Conservation (phyloP, 225 moss, liverwort and hornwort species). For the Sphagnum tenellum region DNA sequence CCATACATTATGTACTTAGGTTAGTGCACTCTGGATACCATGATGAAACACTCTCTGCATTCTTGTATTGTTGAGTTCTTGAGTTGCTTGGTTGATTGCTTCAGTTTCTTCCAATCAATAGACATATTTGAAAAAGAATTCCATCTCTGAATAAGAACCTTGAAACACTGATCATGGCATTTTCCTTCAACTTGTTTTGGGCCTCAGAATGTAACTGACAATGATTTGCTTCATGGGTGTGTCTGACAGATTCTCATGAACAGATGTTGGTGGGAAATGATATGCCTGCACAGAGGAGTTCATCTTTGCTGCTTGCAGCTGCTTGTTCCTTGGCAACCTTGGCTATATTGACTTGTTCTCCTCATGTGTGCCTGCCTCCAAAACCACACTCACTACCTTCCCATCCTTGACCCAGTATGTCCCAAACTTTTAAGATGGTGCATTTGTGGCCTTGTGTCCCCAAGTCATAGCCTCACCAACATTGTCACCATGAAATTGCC, state of each 20-base stretch:
- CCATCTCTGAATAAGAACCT: no score
- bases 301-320: constrained; percentile 21
- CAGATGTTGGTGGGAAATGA: constrained; percentile 35
- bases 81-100: no score
- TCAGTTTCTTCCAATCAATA: no score
- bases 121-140: no score
- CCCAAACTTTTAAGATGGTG: constrained; percentile 55
- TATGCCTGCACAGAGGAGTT: constrained; percentile 27
- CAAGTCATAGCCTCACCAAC: constrained; percentile 45
- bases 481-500: constrained; percentile 96
- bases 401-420: constrained; percentile 70
- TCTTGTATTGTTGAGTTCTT: no score
- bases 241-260: background rate
- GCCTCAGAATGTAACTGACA: no score
- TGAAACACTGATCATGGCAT: no score
- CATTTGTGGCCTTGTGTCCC: constrained; percentile 28
- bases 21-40: no score
- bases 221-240: no score
- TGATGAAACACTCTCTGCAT: no score
- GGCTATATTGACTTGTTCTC: constrained; percentile 30
- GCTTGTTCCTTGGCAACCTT: constrained; percentile 31
- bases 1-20: no score
- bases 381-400: constrained; percentile 48
- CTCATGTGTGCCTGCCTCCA: constrained; percentile 35
- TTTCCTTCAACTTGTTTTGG: no score